phyloP scores from a whole-genome alignment of 495 filamentous ascomycete genomes.

The Hamigera avellanea region DNA sequence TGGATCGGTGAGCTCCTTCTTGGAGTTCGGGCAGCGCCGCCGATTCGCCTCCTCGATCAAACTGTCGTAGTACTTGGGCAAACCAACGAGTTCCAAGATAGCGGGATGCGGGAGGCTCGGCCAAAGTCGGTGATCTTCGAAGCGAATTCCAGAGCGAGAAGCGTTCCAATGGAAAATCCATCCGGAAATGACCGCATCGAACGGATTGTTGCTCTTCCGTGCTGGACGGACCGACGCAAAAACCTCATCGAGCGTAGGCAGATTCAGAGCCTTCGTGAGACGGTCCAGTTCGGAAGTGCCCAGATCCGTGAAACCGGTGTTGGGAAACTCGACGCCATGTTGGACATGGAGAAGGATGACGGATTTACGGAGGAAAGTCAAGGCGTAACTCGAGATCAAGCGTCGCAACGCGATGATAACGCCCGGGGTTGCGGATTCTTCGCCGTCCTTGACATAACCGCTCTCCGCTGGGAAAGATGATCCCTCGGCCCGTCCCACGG shows the following conservation, averaged over 20 bases:
- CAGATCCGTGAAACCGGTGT: constrained; percentile 50
- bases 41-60: constrained; percentile 84
- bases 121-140: constrained; percentile 31
- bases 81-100: constrained; percentile 86
- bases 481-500: constrained; percentile 29
- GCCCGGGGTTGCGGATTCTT: constrained; percentile 24
- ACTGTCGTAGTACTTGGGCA: constrained; percentile 86
- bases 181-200: constrained; percentile 49
- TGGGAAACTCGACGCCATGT: constrained; percentile 79
- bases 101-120: constrained; percentile 64
- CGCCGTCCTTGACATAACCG: constrained; percentile 34
- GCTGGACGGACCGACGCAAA: constrained; percentile 37
- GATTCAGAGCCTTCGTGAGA: constrained; percentile 56
- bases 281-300: constrained; percentile 72
- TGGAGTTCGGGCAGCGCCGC: constrained; percentile 74
- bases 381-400: constrained; percentile 64
- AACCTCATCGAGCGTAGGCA: constrained; percentile 75
- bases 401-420: constrained; percentile 36
- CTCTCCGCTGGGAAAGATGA: constrained; percentile 30
- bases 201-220: constrained; percentile 19
- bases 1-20: constrained; percentile 82
- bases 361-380: constrained; percentile 82
- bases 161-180: constrained; percentile 66
- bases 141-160: constrained; percentile 29
- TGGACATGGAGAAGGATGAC: constrained; percentile 76